Base-by-base conservation (phyloP, 2,329 filamentous ascomycete species). In the Aspergillus sp. region DNA sequence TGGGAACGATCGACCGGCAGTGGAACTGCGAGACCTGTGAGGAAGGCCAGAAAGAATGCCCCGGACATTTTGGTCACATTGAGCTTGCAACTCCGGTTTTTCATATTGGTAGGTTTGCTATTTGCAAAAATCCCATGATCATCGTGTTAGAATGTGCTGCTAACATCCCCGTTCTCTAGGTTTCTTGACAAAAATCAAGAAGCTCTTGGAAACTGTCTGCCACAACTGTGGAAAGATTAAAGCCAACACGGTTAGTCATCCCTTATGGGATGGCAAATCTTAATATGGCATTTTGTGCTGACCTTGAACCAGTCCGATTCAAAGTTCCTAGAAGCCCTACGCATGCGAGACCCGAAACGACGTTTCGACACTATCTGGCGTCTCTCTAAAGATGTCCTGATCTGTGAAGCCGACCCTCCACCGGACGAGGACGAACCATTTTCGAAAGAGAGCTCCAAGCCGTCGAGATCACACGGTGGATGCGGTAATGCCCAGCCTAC, bases 111-210 rank as follows among this genome's bases (percentile, higher is more conserved):
- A 68, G 19, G 19, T 19, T 19, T 45, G 65, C 43, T 42, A 12
- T 13, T n/a, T 12, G 6, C 11, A 34, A 11, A 40, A 40, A n/a
- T 8, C n/a, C 6, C 7, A 52, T 33, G 37, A 26, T 39, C 32
- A 19, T 4, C 19, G 19, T 19, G 19, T 42, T 40, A 11, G 27
- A 36, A 35, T 41, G 9, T 12, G n/a, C 28, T 42, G 42, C 66
- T 69, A 50, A 66, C 53, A n/a, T 40, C 36, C 19, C 19, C 19
- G 13, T 44, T 37, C 33, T 59, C 73, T 77, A 75, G 93, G 93
- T 61, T 99, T 96, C 72, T 86, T 99, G 74, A 94, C 88, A 69
- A 97, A 97, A 76, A 90, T 95, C 72, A 98, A 99, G 79, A 98
- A 97, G 78, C 82, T 99, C 60, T 77, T 98, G 69, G 94, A 98